Percentiles rank a stretch among this genome's conserved stretches.
These are phyloP conservation scores for Hypoxylon lienhwacheense DNA, from an alignment of 495 filamentous ascomycete species.

Conservation along the genomic window DNA sequence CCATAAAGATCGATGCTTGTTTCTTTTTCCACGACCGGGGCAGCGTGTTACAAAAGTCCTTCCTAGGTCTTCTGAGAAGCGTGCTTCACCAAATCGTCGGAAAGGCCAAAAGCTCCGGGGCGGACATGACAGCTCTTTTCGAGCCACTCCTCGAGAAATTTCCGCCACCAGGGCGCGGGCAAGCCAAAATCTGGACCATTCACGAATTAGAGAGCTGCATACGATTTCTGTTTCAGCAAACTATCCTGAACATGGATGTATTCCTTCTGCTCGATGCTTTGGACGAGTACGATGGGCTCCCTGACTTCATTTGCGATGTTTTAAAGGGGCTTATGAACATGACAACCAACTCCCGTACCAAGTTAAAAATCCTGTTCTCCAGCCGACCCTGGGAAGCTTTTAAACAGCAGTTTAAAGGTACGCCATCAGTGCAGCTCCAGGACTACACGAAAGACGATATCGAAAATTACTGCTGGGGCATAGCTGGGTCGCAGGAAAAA, in stretches of 20 bases:
- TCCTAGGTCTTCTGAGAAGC: slow-evolving; percentile 26
- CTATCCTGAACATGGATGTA: slow-evolving; percentile 2
- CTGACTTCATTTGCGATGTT: slow-evolving; percentile 12
- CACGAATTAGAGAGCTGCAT: slow-evolving; percentile 1
- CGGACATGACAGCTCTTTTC: neutral
- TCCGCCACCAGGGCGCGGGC: neutral
- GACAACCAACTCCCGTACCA: slow-evolving; percentile 5
- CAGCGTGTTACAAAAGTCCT: slow-evolving; percentile 21
- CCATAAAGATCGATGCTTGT: neutral
- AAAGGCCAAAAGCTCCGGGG: neutral
- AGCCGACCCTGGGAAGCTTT: slow-evolving; percentile 22
- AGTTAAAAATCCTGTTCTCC: slow-evolving; percentile 20
- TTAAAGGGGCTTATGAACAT: slow-evolving; percentile 8
- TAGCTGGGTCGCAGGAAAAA: neutral
- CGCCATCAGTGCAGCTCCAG: slow-evolving; percentile 12
- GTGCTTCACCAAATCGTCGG: slow-evolving; percentile 10
- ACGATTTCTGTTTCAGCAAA: slow-evolving; percentile 4
- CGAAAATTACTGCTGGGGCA: slow-evolving; percentile 5
- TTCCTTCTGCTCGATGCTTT: slow-evolving; percentile 19
- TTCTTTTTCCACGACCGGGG: slow-evolving; percentile 30
- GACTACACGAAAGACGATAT: slow-evolving; percentile 19
- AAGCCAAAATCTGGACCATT: slow-evolving; percentile 1
- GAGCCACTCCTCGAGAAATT: neutral
- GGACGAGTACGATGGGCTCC: slow-evolving; percentile 23
- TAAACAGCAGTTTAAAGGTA: neutral